Evolutionary conservation across 192 early-diverging fungal genomes (phyloP).

Genomic region (Mortierella hygrophila): DNA sequence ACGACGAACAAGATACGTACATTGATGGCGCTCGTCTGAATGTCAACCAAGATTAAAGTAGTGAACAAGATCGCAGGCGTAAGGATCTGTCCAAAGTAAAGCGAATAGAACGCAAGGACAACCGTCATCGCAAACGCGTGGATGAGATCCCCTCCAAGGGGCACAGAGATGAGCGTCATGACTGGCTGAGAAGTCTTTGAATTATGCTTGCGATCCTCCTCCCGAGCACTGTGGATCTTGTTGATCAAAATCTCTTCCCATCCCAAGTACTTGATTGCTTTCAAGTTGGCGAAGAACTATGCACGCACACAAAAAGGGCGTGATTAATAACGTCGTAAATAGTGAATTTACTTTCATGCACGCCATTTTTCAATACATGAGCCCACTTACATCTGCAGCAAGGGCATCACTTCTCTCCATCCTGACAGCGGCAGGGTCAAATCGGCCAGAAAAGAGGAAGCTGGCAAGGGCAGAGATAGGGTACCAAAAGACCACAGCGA

Average conservation of each 20-base stretch:
- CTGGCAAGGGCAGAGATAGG: conserved; percentile 53
- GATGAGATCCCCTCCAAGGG: conserved; percentile 48
- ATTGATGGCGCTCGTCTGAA: conserved; percentile 47
- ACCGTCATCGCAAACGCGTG: conserved; percentile 44
- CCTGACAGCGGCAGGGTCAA: conserved; percentile 31
- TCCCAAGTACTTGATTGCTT: conserved; percentile 43
- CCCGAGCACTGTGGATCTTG: conserved; percentile 34
- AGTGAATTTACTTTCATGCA: not conserved
- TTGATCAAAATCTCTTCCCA: conserved; percentile 46
- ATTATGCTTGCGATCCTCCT: conserved; percentile 27
- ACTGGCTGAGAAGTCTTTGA: conserved; percentile 46
- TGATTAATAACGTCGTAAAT: not conserved
- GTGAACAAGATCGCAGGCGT: conserved; percentile 47
- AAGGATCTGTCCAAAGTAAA: conserved; percentile 31
- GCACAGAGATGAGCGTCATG: conserved; percentile 52
- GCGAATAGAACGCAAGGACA: conserved; percentile 24
- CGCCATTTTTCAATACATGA: not conserved
- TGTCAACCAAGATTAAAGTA: conserved; percentile 36
- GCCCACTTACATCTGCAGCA: conserved; percentile 36
- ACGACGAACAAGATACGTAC: conserved; percentile 6
- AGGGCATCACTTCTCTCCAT: conserved; percentile 46
- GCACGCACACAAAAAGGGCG: not conserved
- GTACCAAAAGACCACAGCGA: conserved; percentile 47
- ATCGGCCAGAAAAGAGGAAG: conserved; percentile 52
- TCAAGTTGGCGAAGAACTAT: conserved; percentile 48